Evolutionary conservation across 257 asterid species (phyloP).

Genomic region (Ilex aquifolium): DNA sequence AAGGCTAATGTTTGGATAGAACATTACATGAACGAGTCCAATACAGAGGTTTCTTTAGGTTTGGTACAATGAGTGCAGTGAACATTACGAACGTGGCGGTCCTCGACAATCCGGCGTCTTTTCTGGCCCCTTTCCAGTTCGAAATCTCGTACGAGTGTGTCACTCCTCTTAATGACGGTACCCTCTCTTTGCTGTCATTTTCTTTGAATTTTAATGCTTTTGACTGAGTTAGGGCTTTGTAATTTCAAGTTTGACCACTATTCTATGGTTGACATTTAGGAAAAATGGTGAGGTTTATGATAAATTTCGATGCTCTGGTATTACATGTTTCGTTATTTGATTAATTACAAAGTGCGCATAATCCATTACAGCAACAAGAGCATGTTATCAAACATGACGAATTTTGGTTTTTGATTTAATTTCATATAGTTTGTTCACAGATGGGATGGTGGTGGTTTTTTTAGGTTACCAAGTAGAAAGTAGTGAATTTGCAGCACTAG

Average conservation of each 20-base stretch:
- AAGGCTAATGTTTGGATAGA: constrained; percentile 1
- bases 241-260: too few relatives aligned
- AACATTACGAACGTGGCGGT: constrained; percentile 86
- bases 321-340: too few relatives aligned
- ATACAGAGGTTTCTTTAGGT: constrained; percentile 1
- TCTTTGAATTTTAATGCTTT: neutral
- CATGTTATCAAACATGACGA: too few relatives aligned
- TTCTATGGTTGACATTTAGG: too few relatives aligned
- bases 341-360: too few relatives aligned
- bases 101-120: constrained; percentile 92
- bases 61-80: constrained; percentile 74
- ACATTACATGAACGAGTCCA: constrained; percentile 9
- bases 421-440: too few relatives aligned
- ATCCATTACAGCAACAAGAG: too few relatives aligned
- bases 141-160: constrained; percentile 97
- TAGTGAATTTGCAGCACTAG: too few relatives aligned
- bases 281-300: neutral
- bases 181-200: constrained; percentile 1
- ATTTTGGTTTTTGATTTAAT: too few relatives aligned
- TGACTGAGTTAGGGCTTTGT: neutral
- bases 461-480: too few relatives aligned
- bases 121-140: constrained; percentile 79
- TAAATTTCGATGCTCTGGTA: too few relatives aligned
- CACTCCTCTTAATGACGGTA: constrained; percentile 81
- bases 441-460: too few relatives aligned